Base-by-base conservation (phyloP, 257 asterid genomes). In the Przewalskia tangutica region DNA sequence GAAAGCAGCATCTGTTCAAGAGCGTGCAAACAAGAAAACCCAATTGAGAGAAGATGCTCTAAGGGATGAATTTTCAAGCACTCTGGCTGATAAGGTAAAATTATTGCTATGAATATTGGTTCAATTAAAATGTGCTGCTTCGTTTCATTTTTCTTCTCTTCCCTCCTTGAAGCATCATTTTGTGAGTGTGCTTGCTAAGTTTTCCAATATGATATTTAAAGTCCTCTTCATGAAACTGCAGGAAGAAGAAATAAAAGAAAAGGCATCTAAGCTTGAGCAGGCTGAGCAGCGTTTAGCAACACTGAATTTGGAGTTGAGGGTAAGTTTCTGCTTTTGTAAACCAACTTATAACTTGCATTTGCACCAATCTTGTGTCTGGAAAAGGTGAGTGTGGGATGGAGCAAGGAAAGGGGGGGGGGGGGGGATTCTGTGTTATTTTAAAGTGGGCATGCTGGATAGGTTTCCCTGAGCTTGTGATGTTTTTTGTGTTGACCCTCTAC, bases 1-100 rank as follows among this genome's bases (percentile, higher is more conserved):
- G 89, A 94, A 94, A 87, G 98, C 97, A 81, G 97, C 98, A 71
- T 87, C 89, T 48, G 87, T 91, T 70, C 99, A 96, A 85, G 99
- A 94, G 80, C 97, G 98, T 75, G 78, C 92, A 16, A 96, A 77
- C 84, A 86, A 87, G 85, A 97, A 96, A 87, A 87, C 95, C 8
- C 99, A 94, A 84, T 84, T 86, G 76, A 89, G 92, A 81, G 99
- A 96, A 89, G 97, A 93, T 87, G 89, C 93, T 82, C 82, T 96
- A 54, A 90, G 99, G 87, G 86, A 88, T 27, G 98, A 96, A 65
- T 96, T 93, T 84, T 84, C 98, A 38, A 79, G 68, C 81, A 5
- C 88, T 59, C 86, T 93, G 84, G 90, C 93, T 65, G 94, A 92
- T 80, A 96, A 96, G 98, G 99, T 96, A 64, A 82, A 46, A 55